These are phyloP conservation scores for Neocucurbitaria cava DNA, from an alignment of 2,329 filamentous ascomycete species.

Conservation along the genomic window DNA sequence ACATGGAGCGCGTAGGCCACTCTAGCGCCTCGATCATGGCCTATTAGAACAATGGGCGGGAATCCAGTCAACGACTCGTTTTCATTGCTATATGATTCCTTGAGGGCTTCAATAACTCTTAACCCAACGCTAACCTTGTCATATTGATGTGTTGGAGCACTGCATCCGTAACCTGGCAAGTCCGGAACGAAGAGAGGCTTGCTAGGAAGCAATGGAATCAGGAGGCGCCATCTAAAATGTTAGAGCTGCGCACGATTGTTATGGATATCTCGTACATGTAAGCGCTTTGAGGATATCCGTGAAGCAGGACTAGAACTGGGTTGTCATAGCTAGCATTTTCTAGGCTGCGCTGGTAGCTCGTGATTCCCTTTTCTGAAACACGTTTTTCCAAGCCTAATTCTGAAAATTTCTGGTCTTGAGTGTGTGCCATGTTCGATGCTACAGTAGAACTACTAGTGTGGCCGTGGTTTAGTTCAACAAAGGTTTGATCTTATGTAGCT, in stretches of 20 bases:
- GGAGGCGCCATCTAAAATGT: constrained; percentile 16
- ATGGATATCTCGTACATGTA: constrained; percentile 2
- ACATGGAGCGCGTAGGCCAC: constrained; percentile 61
- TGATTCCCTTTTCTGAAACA: background rate
- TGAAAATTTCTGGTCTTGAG: background rate
- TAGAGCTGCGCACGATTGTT: background rate
- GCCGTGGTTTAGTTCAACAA: background rate
- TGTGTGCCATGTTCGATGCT: background rate
- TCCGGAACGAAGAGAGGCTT: constrained; percentile 23
- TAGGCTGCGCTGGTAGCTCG: background rate
- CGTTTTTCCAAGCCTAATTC: background rate
- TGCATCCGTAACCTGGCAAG: constrained; percentile 21
- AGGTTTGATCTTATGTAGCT: background rate
- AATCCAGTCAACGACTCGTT: background rate
- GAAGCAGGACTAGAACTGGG: constrained; percentile 19
- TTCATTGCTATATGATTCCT: constrained; percentile 2
- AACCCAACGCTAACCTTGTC: constrained; percentile 21
- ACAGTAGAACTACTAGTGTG: background rate
- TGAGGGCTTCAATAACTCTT: constrained; percentile 13
- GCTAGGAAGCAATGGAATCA: constrained; percentile 17
- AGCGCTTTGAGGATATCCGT: constrained; percentile 21
- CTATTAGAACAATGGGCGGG: constrained; percentile 49
- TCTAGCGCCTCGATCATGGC: constrained; percentile 62
- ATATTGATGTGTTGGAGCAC: constrained; percentile 10
- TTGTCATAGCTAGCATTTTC: constrained; percentile 3